Percentiles rank a stretch among this genome's conserved stretches.
phyloP scores from a whole-genome alignment of 768 basidiomycete species.

The Phlebiopsis gigantea region DNA sequence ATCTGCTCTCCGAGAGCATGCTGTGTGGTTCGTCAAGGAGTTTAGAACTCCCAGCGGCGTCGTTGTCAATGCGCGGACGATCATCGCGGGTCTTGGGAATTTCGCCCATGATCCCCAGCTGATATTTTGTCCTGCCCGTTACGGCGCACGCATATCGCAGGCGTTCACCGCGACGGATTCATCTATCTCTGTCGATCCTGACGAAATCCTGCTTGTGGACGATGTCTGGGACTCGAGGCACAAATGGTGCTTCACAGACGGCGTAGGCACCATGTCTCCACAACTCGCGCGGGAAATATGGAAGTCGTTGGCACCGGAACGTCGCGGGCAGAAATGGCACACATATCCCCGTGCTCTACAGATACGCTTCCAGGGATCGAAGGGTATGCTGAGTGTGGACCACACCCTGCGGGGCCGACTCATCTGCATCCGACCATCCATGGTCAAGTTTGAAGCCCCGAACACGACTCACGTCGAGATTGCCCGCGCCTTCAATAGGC shows the following conservation, averaged over 20 bases:
- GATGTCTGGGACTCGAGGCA: conserved; percentile 36
- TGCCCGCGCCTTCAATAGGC: conserved; percentile 56
- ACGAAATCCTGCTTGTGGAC: conserved; percentile 38
- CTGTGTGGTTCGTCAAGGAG: conserved; percentile 58
- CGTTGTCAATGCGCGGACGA: conserved; percentile 36
- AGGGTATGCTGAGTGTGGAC: conserved; percentile 63
- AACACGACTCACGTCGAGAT: conserved; percentile 48
- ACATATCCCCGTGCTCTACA: conserved; percentile 48
- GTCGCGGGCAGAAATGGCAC: conserved; percentile 22
- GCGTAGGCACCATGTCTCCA: conserved; percentile 58
- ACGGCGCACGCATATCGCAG: conserved; percentile 69
- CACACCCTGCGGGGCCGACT: conserved; percentile 42
- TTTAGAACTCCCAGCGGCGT: conserved; percentile 34
- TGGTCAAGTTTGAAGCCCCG: conserved; percentile 62
- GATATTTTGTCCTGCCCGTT: conserved; percentile 58
- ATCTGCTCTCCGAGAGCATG: conserved; percentile 56
- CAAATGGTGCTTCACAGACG: conserved; percentile 59
- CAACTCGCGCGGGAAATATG: conserved; percentile 48
- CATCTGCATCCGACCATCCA: conserved; percentile 50
- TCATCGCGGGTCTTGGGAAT: conserved; percentile 50
- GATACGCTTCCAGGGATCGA: conserved; percentile 58
- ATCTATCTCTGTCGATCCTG: conserved; percentile 36
- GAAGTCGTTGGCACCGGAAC: conserved; percentile 32
- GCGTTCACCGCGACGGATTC: conserved; percentile 73
- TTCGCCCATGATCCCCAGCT: conserved; percentile 43